Evolutionary conservation across 2,329 filamentous ascomycete species (phyloP), one percentile per base, ranked within the genome.

Genomic region (Alternaria triticina): DNA sequence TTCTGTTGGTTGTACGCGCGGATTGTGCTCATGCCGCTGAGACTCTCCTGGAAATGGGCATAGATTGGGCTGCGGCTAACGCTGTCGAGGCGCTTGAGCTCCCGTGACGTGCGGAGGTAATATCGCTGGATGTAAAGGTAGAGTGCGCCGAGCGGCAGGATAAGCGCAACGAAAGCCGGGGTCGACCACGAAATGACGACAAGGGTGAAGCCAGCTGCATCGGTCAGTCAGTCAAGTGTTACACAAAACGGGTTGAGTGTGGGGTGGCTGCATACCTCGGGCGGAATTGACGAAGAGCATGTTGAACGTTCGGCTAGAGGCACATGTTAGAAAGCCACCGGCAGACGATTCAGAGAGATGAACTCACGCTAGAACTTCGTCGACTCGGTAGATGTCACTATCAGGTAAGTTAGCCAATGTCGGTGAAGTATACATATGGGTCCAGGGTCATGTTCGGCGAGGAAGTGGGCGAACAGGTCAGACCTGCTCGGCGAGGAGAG

Each of bases 91-190:
- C 96, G 88, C 85, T 99, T 99, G 68, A 99, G 86, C 83, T 99
- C 96, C 67, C 96, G 91, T 62, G 96, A 99, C 13, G 96, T 97
- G 66, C 94, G 89, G 52, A 99, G 88, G 80, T 99, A 99, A 85
- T 99, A 99, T 73, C 94, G 90, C 81, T 99, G 96, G 73, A 98
- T 97, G 82, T 90, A 96, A 71, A 96, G 87, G 81, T 99, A 99
- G 62, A 96, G 86, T 56, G 88, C 86, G 58, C 87, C 87, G 54
- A 99, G 84, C 2, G 96, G 96, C 57, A 98, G 73, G 70, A 97
- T 94, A 61, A 98, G 79, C 11, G 90, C 83, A 54, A 94, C 80
- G 77, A 99, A 98, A 8, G 88, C 86, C 10, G 96, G 96, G 1
- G 91, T 96, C 4, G 92, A 85, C 46, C 90, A 85, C 13, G 92